These are phyloP conservation scores for Geotrichum restrictum DNA, from an alignment of 1,139 yeast genomes.

Conservation along the genomic window DNA sequence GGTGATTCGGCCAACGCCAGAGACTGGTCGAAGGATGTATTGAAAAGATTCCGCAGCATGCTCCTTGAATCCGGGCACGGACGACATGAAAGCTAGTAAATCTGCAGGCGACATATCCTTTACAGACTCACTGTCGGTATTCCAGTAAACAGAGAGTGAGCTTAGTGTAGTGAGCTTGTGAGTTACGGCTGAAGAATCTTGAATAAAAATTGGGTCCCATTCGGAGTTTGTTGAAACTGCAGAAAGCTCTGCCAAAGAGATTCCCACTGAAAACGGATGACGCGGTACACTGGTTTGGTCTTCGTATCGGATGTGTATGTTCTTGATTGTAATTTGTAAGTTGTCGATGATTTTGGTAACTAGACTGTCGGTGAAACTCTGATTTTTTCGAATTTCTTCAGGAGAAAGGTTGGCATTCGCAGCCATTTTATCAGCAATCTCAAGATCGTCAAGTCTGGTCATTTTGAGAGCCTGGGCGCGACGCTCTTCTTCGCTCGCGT, in stretches of 20 bases:
- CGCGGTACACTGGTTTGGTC: slow-evolving; percentile 50
- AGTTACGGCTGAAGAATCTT: slow-evolving; percentile 63
- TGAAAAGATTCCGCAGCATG: slow-evolving; percentile 44
- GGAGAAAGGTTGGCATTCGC: slow-evolving; percentile 32
- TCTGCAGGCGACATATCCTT: slow-evolving; percentile 26
- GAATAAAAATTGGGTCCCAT: slow-evolving; percentile 84
- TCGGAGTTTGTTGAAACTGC: slow-evolving; percentile 83
- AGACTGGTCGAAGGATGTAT: slow-evolving; percentile 78
- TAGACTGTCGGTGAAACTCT: slow-evolving; percentile 80
- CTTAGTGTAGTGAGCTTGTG: slow-evolving; percentile 74
- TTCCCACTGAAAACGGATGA: slow-evolving; percentile 75
- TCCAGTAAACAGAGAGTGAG: slow-evolving; percentile 79
- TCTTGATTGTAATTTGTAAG: slow-evolving; percentile 85
- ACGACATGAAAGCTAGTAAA: slow-evolving; percentile 35
- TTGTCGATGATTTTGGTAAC: slow-evolving; percentile 89
- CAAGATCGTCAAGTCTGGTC: slow-evolving; percentile 66
- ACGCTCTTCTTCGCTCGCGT: slow-evolving; percentile 61
- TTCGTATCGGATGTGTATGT: slow-evolving; percentile 88
- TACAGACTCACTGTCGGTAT: slow-evolving; percentile 56
- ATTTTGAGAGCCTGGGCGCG: slow-evolving; percentile 65
- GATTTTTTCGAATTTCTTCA: slow-evolving; percentile 55
- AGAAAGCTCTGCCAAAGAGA: slow-evolving; percentile 78
- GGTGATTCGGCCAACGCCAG: slow-evolving; percentile 80
- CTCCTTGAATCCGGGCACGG: slow-evolving; percentile 30
- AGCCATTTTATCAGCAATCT: slow-evolving; percentile 39